phyloP scores from a whole-genome alignment of 805 yeast genomes.

The Priceomyces fermenticarens region DNA sequence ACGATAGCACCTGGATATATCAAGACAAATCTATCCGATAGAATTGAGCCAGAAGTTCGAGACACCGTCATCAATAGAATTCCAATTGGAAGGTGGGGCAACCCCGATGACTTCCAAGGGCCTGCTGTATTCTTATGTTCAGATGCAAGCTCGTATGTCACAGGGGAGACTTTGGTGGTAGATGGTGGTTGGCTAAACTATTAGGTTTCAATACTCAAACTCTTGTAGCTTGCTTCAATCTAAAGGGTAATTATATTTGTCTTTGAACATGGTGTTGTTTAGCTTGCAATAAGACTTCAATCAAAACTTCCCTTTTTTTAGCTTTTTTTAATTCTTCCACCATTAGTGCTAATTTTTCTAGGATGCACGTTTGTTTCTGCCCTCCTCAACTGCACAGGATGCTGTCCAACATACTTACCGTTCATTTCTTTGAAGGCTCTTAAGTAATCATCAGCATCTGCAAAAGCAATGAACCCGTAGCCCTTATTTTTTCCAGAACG shows the following conservation, averaged over 20 bases:
- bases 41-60: constrained; percentile 54
- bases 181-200: constrained; percentile 60
- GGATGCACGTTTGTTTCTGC: constrained; percentile 45
- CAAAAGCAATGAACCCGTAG: constrained; percentile 72
- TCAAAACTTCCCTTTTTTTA: too few species aligned
- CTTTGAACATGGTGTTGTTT: too few species aligned
- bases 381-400: constrained; percentile 66
- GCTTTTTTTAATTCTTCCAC: too few species aligned
- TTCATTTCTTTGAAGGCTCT: constrained; percentile 72
- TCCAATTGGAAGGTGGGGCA: constrained; percentile 74
- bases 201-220: constrained; percentile 5
- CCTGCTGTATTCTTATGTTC: constrained; percentile 64
- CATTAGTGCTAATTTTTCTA: constrained; percentile 7
- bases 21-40: constrained; percentile 64
- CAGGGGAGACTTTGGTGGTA: constrained; percentile 72
- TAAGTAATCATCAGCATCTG: constrained; percentile 61
- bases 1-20: constrained; percentile 74
- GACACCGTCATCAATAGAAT: constrained; percentile 2
- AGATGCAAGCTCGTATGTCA: constrained; percentile 67
- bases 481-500: constrained; percentile 54
- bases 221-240: too few species aligned
- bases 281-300: too few species aligned
- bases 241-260: not conserved
- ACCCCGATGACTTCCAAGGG: constrained; percentile 72
- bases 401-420: constrained; percentile 71